A percentile compares a stretch with the other conserved stretches of the same genome.
These are phyloP conservation scores for Cadophora gregata DNA, from an alignment of 2,329 filamentous ascomycete species.

Conservation along the genomic window DNA sequence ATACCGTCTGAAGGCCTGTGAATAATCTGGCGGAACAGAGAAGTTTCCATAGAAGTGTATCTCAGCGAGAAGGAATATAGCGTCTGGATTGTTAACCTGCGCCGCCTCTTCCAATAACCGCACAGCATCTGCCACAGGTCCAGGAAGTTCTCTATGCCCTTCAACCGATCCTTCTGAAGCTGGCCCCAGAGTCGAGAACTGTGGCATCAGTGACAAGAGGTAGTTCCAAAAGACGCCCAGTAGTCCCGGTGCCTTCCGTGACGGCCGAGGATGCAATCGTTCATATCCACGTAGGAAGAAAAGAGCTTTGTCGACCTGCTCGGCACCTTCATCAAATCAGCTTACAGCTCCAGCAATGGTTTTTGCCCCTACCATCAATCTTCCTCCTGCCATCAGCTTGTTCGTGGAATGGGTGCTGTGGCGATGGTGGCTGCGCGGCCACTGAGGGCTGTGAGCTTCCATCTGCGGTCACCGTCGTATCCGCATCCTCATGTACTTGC, in stretches of 20 bases:
- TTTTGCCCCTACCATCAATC: constrained; percentile 36
- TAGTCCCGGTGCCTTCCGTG: constrained; percentile 60
- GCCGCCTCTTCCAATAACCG: constrained; percentile 64
- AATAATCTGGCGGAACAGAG: constrained; percentile 82
- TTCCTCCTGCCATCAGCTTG: constrained; percentile 32
- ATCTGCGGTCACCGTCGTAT: constrained; percentile 34
- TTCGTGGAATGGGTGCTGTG: constrained; percentile 39
- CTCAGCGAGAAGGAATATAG: constrained; percentile 86
- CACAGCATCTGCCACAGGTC: constrained; percentile 62
- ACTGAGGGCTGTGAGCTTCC: constrained; percentile 38
- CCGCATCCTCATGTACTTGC: constrained; percentile 34
- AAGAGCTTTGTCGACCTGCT: constrained; percentile 47
- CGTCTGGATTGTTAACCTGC: constrained; percentile 69
- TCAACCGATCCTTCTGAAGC: constrained; percentile 39
- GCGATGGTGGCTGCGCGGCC: constrained; percentile 36
- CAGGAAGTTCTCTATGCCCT: constrained; percentile 50
- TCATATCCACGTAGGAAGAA: constrained; percentile 43
- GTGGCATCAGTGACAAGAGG: constrained; percentile 64
- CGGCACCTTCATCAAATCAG: constrained; percentile 40
- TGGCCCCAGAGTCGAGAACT: constrained; percentile 70
- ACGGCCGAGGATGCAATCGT: constrained; percentile 40
- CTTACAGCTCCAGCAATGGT: not conserved
- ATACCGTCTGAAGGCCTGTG: constrained; percentile 81
- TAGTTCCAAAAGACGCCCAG: constrained; percentile 64
- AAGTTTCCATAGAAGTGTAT: constrained; percentile 98